phyloP scores from a whole-genome alignment of 2,329 filamentous ascomycete species.

The Acarospora socialis region DNA sequence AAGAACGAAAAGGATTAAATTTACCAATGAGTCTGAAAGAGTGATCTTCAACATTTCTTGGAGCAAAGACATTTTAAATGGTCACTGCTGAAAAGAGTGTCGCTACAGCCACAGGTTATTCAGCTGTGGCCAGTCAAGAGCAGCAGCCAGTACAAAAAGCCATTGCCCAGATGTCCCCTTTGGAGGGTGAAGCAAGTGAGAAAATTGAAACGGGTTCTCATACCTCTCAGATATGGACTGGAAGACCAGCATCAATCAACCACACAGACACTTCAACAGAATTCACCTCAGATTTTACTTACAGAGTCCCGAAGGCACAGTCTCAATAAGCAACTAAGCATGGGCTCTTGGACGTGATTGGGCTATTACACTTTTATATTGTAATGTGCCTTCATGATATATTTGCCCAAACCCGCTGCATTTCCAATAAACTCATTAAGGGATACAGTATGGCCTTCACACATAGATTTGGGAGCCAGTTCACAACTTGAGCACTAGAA shows the following conservation, averaged over 20 bases:
- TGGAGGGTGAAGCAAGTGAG: background rate
- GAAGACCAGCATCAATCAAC: background rate
- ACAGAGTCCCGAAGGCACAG: too few relatives aligned
- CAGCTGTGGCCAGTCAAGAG: background rate
- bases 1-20: conserved; percentile 2
- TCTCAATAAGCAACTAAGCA: too few relatives aligned
- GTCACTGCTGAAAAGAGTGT: background rate
- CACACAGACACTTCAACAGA: too few relatives aligned
- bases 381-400: too few relatives aligned
- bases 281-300: too few relatives aligned
- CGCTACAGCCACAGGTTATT: background rate
- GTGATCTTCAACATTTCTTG: background rate
- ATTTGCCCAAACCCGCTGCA: too few relatives aligned
- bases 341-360: too few relatives aligned
- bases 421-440: too few relatives aligned
- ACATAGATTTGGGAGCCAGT: too few relatives aligned
- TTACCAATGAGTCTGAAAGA: background rate
- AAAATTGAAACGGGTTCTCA: background rate
- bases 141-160: background rate
- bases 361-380: too few relatives aligned
- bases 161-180: background rate
- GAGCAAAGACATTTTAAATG: background rate
- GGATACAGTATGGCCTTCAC: too few relatives aligned
- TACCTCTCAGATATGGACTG: background rate
- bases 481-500: too few relatives aligned